Base-by-base conservation (phyloP, 306 rosid genomes). In the Cicer yamashitae region DNA sequence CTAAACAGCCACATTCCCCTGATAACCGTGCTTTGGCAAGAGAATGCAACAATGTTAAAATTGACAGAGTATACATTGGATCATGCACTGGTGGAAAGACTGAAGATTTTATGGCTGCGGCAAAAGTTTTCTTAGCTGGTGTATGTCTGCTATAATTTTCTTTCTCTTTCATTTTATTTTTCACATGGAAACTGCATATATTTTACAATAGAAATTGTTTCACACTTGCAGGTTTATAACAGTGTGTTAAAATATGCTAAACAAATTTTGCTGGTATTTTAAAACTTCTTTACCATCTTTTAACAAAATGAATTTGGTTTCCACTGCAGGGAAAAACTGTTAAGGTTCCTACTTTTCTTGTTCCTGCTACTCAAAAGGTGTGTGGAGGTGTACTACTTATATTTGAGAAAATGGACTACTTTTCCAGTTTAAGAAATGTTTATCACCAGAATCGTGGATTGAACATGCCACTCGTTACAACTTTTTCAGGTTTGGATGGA, bases 61-160 rank as follows among this genome's bases (percentile, higher is more conserved):
- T 90, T 68, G 98, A 90, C 73, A 82, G 94, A 70, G 96, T 93
- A 39, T 93, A 90, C 76, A 87, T 93, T 34, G 96, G 98, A 66
- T 93, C 96, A 47, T 93, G 98, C 70, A 93, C 98, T 13, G 98
- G 98, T 7, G 96, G 98, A 18, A 93, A 93, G 86, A 89, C 91
- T 0, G 93, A 89, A 84, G 96, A 93, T 74, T 93, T 93, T 54
- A 78, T 93, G 82, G 94, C 96, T 46, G 89, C 92, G n/a, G 98
- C 98, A 43, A 93, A 76, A 88, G 89, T 93, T 77, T 89, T 90
- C 81, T 82, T 79, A 66, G 94, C 94, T 43, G 69, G 86, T 6
- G 98, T 93, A 85, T 83, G 88, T 18, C 65, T 56, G 68, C 51
- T 52, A 71, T 44, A 72, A 11, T 37, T 54, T 53, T 7, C 34